These are phyloP conservation scores for Fusarium sp. DNA, from an alignment of 2,329 filamentous ascomycete species.

Conservation along the genomic window DNA sequence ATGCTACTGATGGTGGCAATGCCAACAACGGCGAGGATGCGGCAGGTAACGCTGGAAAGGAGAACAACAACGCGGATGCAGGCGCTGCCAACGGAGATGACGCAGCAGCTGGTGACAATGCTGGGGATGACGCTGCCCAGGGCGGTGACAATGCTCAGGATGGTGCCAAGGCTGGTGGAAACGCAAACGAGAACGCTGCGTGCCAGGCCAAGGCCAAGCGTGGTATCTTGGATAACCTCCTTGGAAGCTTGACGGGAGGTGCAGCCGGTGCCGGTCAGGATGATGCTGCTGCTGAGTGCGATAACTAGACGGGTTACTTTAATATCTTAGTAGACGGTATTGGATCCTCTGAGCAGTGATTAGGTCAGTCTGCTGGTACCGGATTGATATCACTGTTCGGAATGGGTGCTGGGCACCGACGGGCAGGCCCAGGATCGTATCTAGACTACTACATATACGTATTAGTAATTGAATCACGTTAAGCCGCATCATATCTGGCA, in stretches of 20 bases:
- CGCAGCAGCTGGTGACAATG: background rate
- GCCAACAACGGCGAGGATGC: background rate
- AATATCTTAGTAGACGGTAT: accelerated
- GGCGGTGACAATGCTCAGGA: background rate
- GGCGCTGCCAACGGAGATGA: background rate
- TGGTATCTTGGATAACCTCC: background rate
- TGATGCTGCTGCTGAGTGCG: background rate
- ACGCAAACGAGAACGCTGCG: background rate
- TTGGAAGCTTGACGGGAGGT: background rate
- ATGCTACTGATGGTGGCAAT: background rate
- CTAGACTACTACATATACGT: background rate
- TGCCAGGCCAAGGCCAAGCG: background rate
- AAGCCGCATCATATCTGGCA: accelerated
- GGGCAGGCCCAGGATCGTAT: background rate
- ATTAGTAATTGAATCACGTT: background rate
- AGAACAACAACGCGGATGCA: background rate
- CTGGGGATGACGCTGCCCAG: background rate
- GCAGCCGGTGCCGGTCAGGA: background rate
- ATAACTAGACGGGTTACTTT: background rate
- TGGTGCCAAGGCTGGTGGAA: background rate
- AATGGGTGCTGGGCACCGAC: slow-evolving; percentile 19
- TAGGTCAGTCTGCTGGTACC: background rate
- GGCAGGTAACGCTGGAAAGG: background rate
- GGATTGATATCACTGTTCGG: background rate
- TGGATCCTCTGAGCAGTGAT: background rate